Evolutionary conservation across 306 rosid species (phyloP).

Genomic region (Lithocarpus polystachyus): DNA sequence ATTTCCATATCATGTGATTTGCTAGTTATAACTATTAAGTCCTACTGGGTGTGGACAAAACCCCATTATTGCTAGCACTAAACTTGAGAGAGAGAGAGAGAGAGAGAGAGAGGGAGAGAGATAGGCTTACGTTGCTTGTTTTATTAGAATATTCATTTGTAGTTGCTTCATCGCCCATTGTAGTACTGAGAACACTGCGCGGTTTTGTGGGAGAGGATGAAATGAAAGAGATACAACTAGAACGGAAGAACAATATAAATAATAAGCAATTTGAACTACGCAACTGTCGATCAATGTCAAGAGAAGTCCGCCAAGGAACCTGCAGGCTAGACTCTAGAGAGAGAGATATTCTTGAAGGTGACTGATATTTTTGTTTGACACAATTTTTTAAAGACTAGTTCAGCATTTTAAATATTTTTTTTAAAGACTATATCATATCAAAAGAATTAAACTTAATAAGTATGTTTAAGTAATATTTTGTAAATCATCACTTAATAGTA

Average conservation of each 20-base stretch:
- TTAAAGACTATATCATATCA: too few relatives aligned
- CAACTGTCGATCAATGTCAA: not conserved
- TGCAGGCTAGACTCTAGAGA: not conserved
- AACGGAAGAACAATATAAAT: not conserved
- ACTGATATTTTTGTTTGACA: constrained; percentile 10
- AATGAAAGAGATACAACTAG: not conserved
- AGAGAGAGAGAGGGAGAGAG: not conserved
- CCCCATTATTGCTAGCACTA: too few relatives aligned
- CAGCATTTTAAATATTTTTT: too few relatives aligned
- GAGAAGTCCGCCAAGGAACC: constrained; percentile 1
- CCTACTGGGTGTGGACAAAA: too few relatives aligned
- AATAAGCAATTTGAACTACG: not conserved
- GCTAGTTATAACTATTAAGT: too few relatives aligned
- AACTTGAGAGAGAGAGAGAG: too few relatives aligned
- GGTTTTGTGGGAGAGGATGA: not conserved
- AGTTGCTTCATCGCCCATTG: constrained; percentile 16
- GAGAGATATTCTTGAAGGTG: not conserved
- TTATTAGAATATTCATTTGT: not conserved
- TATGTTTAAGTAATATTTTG: too few relatives aligned
- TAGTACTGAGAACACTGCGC: not conserved
- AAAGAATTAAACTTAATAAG: too few relatives aligned
- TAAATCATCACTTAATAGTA: too few relatives aligned
- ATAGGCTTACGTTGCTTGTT: constrained; percentile 24
- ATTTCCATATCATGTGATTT: too few relatives aligned
- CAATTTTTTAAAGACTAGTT: too few relatives aligned